These are phyloP conservation scores for Lasiodiplodia hormozganensis DNA, from an alignment of 2,329 filamentous ascomycete genomes.

Conservation along the genomic window DNA sequence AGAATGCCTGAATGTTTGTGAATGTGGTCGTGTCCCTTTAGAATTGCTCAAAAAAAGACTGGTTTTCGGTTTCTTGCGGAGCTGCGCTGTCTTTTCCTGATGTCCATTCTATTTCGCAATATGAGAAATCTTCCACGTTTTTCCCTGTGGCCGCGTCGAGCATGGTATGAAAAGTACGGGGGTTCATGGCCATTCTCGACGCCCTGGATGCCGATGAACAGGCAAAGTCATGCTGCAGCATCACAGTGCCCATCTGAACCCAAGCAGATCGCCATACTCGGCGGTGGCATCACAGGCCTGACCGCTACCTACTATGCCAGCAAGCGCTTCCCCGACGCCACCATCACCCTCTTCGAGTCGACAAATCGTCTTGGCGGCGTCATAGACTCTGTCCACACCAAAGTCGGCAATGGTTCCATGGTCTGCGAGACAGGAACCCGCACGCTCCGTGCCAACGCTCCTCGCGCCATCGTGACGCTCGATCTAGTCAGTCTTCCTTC, in stretches of 20 bases:
- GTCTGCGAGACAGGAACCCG: slow-evolving; percentile 7
- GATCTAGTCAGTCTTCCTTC: neutral
- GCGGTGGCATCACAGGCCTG: slow-evolving; percentile 18
- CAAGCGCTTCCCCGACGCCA: slow-evolving; percentile 7
- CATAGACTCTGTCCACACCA: neutral
- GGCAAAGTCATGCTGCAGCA: neutral
- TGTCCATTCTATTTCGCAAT: no score
- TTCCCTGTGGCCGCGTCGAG: no score
- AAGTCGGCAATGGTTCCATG: neutral
- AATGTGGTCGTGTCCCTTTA: no score
- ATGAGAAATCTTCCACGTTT: no score
- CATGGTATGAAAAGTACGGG: neutral
- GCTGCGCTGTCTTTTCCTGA: no score
- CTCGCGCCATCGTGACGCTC: slow-evolving; percentile 14
- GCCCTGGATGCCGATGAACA: neutral
- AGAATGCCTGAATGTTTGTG: no score
- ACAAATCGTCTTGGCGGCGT: slow-evolving; percentile 14
- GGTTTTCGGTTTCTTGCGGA: no score
- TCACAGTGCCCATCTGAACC: neutral
- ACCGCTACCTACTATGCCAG: slow-evolving; percentile 9
- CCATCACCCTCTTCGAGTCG: slow-evolving; percentile 9
- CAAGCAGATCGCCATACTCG: slow-evolving; percentile 11
- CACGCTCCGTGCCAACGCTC: slow-evolving; percentile 9
- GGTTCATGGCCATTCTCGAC: no score
- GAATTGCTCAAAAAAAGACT: no score